A percentile compares a stretch with the other conserved stretches of the same genome.
These are phyloP conservation scores for Pochonia chlamydosporia DNA, from an alignment of 2,329 filamentous ascomycete species.

Conservation along the genomic window DNA sequence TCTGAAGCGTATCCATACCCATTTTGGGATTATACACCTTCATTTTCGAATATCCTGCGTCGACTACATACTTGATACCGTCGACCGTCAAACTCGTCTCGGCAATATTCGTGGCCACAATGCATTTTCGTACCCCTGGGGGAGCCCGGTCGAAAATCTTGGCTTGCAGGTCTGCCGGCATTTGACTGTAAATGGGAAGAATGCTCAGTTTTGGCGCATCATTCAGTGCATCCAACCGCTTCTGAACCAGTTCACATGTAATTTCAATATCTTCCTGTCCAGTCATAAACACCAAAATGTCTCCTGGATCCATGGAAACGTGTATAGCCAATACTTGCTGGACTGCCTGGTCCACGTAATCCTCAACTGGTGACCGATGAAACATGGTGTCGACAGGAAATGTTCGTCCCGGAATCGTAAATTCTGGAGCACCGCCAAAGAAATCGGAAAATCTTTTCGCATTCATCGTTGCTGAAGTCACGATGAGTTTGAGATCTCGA, in stretches of 20 bases:
- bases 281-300: constrained; percentile 99
- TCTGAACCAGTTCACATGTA: constrained; percentile 88
- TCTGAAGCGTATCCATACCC: constrained; percentile 98
- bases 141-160: constrained; percentile 94
- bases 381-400: constrained; percentile 98
- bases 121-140: constrained; percentile 90
- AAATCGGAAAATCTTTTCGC: constrained; percentile 93
- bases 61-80: constrained; percentile 98
- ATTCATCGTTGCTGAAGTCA: constrained; percentile 98
- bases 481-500: constrained; percentile 89
- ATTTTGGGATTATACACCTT: constrained; percentile 99
- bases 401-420: constrained; percentile 90
- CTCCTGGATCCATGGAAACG: constrained; percentile 85
- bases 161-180: constrained; percentile 95
- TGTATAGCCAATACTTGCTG: constrained; percentile 95
- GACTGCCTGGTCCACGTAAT: constrained; percentile 95
- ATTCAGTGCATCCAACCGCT: constrained; percentile 81
- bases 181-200: constrained; percentile 96
- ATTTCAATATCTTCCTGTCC: constrained; percentile 97
- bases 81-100: constrained; percentile 97
- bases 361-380: constrained; percentile 88
- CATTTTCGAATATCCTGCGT: constrained; percentile 91
- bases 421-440: constrained; percentile 92
- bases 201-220: constrained; percentile 94
- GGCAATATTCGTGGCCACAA: constrained; percentile 97